Evolutionary conservation across 257 asterid genomes (phyloP), one percentile per base, ranked within the genome.

Genomic region (Salvia rosmarinus): DNA sequence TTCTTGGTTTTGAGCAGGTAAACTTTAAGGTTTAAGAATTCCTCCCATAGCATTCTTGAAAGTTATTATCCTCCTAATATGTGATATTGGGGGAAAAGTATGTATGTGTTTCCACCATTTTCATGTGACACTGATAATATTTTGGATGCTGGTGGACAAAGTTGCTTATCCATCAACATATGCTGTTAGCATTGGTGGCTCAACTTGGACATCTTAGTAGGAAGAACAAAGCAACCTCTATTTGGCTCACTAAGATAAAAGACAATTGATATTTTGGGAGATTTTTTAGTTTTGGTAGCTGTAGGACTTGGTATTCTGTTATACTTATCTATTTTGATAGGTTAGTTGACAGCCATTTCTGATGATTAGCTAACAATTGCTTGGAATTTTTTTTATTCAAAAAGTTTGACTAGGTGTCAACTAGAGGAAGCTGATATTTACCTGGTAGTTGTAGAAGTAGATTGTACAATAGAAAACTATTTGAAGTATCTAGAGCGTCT

Each of bases 1-100:
- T 87, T 76, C 78, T 85, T 64, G 96, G 96, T 79, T 87, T 94
- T 80, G 99, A 94, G 91, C 99, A 94, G 91, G 97, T 91, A 80
- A 79, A 75, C 57, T 67, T 73, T 67, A 56, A 75, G 55, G 37
- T 34, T 76, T 61, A 63, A 32, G 61, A 8, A 54, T 65, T 80
- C 42, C 54, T 70, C 49, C 67, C 9, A 35, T 17, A 39, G 61
- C 20, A 59, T 62, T 64, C 16, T 28, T 67, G 42, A n/a, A 55
- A 34, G 13, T 28, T 68, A 43, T 52, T 64, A 23, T 12, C 57
- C 35, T 68, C 76, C 42, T 40, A 14, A 57, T 47, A 37, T 55
- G 44, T 37, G 28, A 14, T 56, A 56, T 2, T 14, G 17, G 19
- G 62, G 17, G 12, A 12, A 25, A 46, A 46, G 54, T 17, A 11